Evolutionary conservation across 2,329 filamentous ascomycete species (phyloP), one percentile per base, ranked within the genome.

Genomic region (Whalleya microplaca): DNA sequence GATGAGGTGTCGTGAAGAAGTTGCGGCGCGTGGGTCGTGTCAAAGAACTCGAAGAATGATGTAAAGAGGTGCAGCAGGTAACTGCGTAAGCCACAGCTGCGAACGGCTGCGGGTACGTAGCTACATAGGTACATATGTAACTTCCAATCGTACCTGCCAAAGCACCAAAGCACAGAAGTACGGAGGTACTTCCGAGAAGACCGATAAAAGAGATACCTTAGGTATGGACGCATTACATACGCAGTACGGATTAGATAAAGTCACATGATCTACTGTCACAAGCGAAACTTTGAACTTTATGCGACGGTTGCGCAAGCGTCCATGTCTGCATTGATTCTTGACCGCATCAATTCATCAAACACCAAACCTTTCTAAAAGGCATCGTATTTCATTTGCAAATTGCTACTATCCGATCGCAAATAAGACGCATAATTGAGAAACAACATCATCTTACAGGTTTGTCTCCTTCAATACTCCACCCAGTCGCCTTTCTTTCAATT

Each of bases 61-160:
- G 59, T 61, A 56, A 59, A 60, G 49, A 41, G 21, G 18, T 20
- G 20, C n/a, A n/a, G n/a, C n/a, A n/a, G n/a, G n/a, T n/a, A n/a
- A n/a, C n/a, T n/a, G n/a, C n/a, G n/a, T n/a, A n/a, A n/a, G 41
- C 16, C 37, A 29, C 40, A 52, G 46, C 43, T 45, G 49, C 48
- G 50, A 55, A 55, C 47, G 52, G 48, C 21, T 37, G 27, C 18
- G 37, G n/a, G 29, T 21, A 27, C 41, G 20, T 53, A 49, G n/a
- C 18, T 49, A 9, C 19, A 43, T 18, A 41, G 32, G 10, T 45
- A 27, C 29, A 27, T 53, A 45, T 6, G 41, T 45, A 41, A 18
- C 18, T 40, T n/a, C n/a, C n/a, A n/a, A n/a, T n/a, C n/a, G n/a
- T n/a, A n/a, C n/a, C n/a, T n/a, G n/a, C n/a, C n/a, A n/a, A n/a